Percentiles rank a stretch among this genome's conserved stretches.
phyloP scores from a whole-genome alignment of 306 rosid species.

The Calophaca sinica region DNA sequence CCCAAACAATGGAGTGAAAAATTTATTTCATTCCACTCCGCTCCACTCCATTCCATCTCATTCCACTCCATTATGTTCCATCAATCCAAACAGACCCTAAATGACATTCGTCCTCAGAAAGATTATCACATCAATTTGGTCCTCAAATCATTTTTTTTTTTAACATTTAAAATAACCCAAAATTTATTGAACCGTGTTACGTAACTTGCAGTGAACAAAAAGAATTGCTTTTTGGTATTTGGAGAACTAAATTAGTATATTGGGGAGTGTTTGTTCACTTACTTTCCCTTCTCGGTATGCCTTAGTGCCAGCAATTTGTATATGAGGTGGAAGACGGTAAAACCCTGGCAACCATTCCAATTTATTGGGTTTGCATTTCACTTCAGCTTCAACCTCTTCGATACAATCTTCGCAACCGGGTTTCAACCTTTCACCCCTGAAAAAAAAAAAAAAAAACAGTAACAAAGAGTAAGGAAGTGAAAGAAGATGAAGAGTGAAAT shows the following conservation, averaged over 20 bases:
- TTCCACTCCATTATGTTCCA: too few species aligned
- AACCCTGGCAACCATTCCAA: slow-evolving; percentile 79
- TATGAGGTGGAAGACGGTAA: slow-evolving; percentile 70
- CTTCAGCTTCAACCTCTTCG: slow-evolving; percentile 72
- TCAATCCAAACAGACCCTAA: neutral
- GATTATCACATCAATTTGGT: neutral
- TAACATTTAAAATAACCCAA: neutral
- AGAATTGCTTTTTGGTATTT: neutral
- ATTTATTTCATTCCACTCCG: too few species aligned
- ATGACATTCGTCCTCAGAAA: neutral
- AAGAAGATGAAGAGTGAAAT: neutral
- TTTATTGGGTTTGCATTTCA: slow-evolving; percentile 65
- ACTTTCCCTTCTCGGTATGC: slow-evolving; percentile 85
- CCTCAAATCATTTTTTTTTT: too few species aligned
- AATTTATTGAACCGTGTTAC: neutral
- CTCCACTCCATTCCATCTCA: too few species aligned
- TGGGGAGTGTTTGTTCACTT: neutral
- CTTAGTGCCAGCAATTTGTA: slow-evolving; percentile 74
- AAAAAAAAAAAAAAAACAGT: neutral
- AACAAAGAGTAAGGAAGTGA: too few species aligned
- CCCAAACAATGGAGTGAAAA: too few species aligned
- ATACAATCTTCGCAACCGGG: slow-evolving; percentile 71
- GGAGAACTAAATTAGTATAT: neutral
- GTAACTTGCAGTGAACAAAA: neutral
- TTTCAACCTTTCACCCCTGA: slow-evolving; percentile 67